Evolutionary conservation across 2,329 filamentous ascomycete species (phyloP).

Genomic region (Trichoderma hamatum): DNA sequence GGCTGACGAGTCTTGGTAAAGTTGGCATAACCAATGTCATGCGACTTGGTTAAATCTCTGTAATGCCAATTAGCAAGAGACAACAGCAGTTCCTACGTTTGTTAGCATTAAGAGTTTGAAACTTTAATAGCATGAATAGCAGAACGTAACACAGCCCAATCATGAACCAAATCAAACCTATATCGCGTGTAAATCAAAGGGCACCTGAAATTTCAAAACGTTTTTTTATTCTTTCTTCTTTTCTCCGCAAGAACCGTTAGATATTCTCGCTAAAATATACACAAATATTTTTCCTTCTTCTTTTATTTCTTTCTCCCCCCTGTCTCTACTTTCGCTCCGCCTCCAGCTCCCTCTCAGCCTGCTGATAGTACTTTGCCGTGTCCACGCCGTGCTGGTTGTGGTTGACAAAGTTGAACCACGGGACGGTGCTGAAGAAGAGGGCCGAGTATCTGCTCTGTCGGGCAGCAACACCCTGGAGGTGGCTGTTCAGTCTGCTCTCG

Average conservation of each 20-base stretch:
- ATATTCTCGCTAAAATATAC: constrained; percentile 21
- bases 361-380: constrained; percentile 96
- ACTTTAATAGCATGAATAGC: no score
- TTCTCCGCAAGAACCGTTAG: neutral
- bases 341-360: constrained; percentile 92
- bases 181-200: neutral
- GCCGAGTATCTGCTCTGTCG: constrained; percentile 91
- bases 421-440: constrained; percentile 79
- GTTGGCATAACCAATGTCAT: neutral
- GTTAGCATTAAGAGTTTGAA: no score
- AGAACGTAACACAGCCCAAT: neutral
- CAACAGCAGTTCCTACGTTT: neutral
- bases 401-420: constrained; percentile 99
- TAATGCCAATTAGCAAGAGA: no score
- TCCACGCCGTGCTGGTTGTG: constrained; percentile 95
- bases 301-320: constrained; percentile 23
- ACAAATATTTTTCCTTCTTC: neutral
- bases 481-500: constrained; percentile 72
- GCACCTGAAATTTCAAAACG: neutral
- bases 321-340: constrained; percentile 56
- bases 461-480: constrained; percentile 91
- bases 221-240: neutral
- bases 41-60: neutral
- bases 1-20: no score
- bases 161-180: neutral